A percentile compares a stretch with the other conserved stretches of the same genome.
These are phyloP conservation scores for Fusarium nelsonii DNA, from an alignment of 2,329 filamentous ascomycete species.

Conservation along the genomic window DNA sequence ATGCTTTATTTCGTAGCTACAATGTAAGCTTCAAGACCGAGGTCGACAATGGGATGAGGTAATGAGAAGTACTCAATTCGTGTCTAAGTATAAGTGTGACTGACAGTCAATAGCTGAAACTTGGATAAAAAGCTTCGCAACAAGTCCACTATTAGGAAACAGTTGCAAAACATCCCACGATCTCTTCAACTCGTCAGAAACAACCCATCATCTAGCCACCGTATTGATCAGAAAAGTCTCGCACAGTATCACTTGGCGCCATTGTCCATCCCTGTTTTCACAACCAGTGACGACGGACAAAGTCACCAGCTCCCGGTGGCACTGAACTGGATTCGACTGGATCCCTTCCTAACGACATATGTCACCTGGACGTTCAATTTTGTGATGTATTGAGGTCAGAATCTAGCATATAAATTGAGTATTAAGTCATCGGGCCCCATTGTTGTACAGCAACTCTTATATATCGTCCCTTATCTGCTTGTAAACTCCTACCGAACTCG, in stretches of 20 bases:
- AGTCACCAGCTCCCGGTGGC: constrained; percentile 44
- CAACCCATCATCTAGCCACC: constrained; percentile 30
- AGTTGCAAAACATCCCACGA: background rate
- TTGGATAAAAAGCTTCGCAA: background rate
- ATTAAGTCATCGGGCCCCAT: constrained; percentile 7
- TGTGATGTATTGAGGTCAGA: constrained; percentile 17
- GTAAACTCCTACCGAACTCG: constrained; percentile 6
- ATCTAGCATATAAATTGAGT: constrained; percentile 29
- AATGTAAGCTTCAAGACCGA: constrained; percentile 21
- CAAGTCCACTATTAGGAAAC: constrained; percentile 1
- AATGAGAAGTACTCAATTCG: constrained; percentile 40
- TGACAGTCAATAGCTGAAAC: background rate
- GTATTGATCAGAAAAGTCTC: constrained; percentile 38
- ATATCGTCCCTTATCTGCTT: constrained; percentile 12
- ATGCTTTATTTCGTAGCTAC: constrained; percentile 13
- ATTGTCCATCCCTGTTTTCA: constrained; percentile 48
- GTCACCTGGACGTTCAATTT: constrained; percentile 44
- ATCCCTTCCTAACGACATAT: constrained; percentile 1
- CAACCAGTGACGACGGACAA: constrained; percentile 44
- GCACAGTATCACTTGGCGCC: constrained; percentile 45
- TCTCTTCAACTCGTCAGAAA: constrained; percentile 13
- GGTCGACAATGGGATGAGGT: constrained; percentile 19
- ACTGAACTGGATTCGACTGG: constrained; percentile 13
- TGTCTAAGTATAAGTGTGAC: background rate
- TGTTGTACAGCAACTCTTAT: constrained; percentile 7